Evolutionary conservation across 768 basidiomycete species (phyloP).

Genomic region (Tricholoma hemisulphureum): DNA sequence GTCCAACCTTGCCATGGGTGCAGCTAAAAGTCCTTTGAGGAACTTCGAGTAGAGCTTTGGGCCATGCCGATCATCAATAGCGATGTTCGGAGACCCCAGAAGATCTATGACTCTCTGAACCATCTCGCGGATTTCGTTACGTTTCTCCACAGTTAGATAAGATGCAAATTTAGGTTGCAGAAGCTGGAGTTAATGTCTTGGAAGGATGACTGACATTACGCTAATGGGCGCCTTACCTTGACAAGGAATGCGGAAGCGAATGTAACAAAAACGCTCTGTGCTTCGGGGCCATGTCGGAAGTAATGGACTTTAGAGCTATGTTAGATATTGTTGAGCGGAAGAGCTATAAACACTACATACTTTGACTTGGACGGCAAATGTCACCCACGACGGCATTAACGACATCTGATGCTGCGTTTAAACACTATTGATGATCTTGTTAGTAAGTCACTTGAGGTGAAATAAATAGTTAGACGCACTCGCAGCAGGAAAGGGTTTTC

Average conservation of each 20-base stretch:
- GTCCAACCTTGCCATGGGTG: slow-evolving; percentile 46
- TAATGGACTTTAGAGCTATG: slow-evolving; percentile 42
- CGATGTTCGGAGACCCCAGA: slow-evolving; percentile 66
- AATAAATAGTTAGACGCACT: slow-evolving; percentile 42
- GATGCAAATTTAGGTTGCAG: slow-evolving; percentile 71
- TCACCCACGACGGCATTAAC: slow-evolving; percentile 59
- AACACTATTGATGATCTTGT: slow-evolving; percentile 44
- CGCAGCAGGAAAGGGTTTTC: slow-evolving; percentile 66
- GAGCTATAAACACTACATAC: slow-evolving; percentile 32
- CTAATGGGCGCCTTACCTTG: slow-evolving; percentile 48
- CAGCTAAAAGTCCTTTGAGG: slow-evolving; percentile 66
- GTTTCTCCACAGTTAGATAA: slow-evolving; percentile 57
- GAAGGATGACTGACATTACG: neutral
- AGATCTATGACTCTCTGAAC: slow-evolving; percentile 69
- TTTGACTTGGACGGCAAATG: slow-evolving; percentile 54
- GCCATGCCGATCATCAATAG: slow-evolving; percentile 78
- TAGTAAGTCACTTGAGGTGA: neutral
- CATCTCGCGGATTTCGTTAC: slow-evolving; percentile 57
- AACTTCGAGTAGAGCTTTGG: slow-evolving; percentile 81
- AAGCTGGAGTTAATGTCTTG: slow-evolving; percentile 41
- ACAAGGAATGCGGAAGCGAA: slow-evolving; percentile 83
- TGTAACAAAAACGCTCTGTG: slow-evolving; percentile 74
- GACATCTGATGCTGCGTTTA: slow-evolving; percentile 64
- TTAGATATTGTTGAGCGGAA: neutral
- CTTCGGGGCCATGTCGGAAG: slow-evolving; percentile 74